Evolutionary conservation across 352 stramenopile species (phyloP), one percentile per base, ranked within the genome.

Genomic region (Phytopythium boreale): DNA sequence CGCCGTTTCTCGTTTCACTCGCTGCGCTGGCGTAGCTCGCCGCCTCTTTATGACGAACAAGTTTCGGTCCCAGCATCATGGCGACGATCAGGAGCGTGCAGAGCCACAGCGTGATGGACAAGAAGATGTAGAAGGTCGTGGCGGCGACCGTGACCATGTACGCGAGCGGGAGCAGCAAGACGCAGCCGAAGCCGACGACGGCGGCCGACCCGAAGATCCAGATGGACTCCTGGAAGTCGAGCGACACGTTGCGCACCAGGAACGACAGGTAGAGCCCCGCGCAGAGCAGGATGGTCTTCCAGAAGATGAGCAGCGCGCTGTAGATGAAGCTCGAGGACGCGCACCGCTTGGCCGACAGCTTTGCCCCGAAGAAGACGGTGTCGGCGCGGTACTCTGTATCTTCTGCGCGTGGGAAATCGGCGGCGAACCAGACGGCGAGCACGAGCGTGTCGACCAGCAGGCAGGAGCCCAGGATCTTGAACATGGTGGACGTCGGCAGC

Each of bases 241-340:
- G 27, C 39, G 69, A 75, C 24, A 73, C 69, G 34, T 79, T 60
- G 15, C 69, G 72, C 44, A 79, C 76, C 4, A 73, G 44, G 43
- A 79, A 77, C 27, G 62, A 67, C 19, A 75, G 20, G 44, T 69
- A 77, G 14, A 72, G 39, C 14, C 62, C 66, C 26, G 61, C 20
- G 12, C 62, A 63, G 0, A 74, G 43, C 43, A 78, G 31, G 24
- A 78, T 69, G 5, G 69, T 52, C 44, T 82, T 80, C 68, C 69
- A 82, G 52, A 82, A 82, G 17, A 82, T 75, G n/a, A 76, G 24
- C 22, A 78, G 26, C 22, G 62, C 64, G 12, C 59, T 68, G 57
- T 80, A 82, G 43, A 80, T 74, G 41, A 77, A 71, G 20, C 52
- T 57, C 9, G 52, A 70, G 17, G 59, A 69, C 52, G 24, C 15